Percentiles rank a stretch among this genome's conserved stretches.
Evolutionary conservation across 768 basidiomycete genomes (phyloP).

Genomic region (Russula griseocarnosa): DNA sequence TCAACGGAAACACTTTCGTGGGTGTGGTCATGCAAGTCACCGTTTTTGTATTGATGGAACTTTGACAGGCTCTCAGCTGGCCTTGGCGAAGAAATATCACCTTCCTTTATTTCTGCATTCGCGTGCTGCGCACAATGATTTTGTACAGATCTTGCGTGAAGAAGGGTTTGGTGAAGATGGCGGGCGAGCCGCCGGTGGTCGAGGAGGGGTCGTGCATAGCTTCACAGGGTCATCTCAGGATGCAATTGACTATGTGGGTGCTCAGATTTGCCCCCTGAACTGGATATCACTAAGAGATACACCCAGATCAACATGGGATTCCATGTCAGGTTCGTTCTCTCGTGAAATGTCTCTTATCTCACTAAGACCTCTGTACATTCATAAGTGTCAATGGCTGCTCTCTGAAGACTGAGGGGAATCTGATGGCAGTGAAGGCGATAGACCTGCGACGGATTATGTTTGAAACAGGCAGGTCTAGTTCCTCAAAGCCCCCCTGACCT

Average conservation of each 20-base stretch:
- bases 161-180: constrained; percentile 60
- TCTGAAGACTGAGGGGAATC: constrained; percentile 65
- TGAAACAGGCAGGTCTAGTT: constrained; percentile 57
- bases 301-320: constrained; percentile 68
- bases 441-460: constrained; percentile 58
- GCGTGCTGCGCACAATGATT: constrained; percentile 67
- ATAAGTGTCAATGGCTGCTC: constrained; percentile 69
- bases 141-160: constrained; percentile 59
- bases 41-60: not conserved
- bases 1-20: constrained; percentile 63
- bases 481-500: not conserved
- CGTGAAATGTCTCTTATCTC: not conserved
- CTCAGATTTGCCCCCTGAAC: not conserved
- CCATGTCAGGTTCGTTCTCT: constrained; percentile 47
- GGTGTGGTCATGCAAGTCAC: constrained; percentile 28
- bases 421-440: constrained; percentile 52
- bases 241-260: constrained; percentile 57
- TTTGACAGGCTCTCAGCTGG: constrained; percentile 49
- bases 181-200: constrained; percentile 51
- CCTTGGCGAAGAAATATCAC: constrained; percentile 62
- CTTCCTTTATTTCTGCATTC: constrained; percentile 81
- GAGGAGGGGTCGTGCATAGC: constrained; percentile 78
- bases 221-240: constrained; percentile 69
- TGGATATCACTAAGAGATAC: not conserved
- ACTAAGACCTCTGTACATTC: constrained; percentile 2